These are phyloP conservation scores for Fusarium cyanostomum DNA, from an alignment of 2,329 filamentous ascomycete genomes.

Conservation along the genomic window DNA sequence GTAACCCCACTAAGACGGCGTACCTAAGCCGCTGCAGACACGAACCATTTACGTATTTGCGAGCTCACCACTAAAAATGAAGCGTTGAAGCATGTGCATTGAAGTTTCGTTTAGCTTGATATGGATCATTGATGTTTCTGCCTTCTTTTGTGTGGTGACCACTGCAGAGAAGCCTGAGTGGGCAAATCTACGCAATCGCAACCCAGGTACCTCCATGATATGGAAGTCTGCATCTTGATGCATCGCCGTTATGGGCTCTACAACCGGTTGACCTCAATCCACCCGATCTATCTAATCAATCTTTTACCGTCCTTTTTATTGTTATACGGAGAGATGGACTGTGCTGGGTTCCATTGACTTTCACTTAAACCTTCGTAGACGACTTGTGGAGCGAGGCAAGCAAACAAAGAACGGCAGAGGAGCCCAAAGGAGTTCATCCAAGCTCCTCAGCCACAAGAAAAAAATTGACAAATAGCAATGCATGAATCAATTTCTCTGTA, in stretches of 20 bases:
- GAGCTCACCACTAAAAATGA: neutral
- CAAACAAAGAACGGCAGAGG: no score
- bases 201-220: no score
- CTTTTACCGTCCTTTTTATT: no score
- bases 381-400: no score
- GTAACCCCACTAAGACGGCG: conserved; percentile 35
- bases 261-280: no score
- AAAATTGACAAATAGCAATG: neutral
- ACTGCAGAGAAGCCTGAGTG: neutral
- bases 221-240: neutral
- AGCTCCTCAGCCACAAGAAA: neutral
- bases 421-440: neutral
- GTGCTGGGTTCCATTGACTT: no score
- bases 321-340: no score
- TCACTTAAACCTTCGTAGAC: no score
- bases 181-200: neutral
- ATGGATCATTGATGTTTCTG: neutral
- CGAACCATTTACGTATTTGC: neutral
- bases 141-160: neutral
- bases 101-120: neutral
- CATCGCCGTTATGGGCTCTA: neutral
- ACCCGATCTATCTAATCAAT: no score
- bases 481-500: conserved; percentile 17
- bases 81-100: conserved; percentile 7
- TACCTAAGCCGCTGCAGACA: conserved; percentile 4